Evolutionary conservation across 2,329 filamentous ascomycete species (phyloP), one percentile per base, ranked within the genome.

Genomic region (Fusarium drepaniforme): DNA sequence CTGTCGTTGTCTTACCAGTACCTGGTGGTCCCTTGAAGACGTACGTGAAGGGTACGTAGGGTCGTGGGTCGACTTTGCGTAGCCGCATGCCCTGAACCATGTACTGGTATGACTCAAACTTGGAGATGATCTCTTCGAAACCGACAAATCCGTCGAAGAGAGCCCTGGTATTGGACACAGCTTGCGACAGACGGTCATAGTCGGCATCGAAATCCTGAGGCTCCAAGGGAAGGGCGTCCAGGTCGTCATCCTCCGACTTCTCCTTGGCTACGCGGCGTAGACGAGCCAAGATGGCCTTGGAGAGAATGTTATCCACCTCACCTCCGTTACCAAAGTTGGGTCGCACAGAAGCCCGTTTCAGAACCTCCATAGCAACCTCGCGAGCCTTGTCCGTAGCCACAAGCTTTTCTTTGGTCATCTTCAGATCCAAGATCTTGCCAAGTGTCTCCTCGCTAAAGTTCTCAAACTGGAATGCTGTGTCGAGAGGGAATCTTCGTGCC

Each of bases 271-370:
- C 71, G 13, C 78, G 78, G 11, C 77, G 74, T 28, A 75, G 71
- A 46, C 77, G 75, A 35, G 76, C 70, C 30, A 77, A 53, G 37
- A 78, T 77, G 16, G 77, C 79, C 30, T 77, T 80, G 28, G 73
- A 77, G 37, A 81, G 33, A n/a, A 80, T 61, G 18, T 77, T 94
- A 66, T 95, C 92, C 2, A 96, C 88, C 72, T 94, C 93, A 0
- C 93, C 93, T 4, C 89, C 93, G 75, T 96, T 96, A 2, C 92
- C 93, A 82, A 95, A 95, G 78, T 94, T 89, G 1, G 90, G 89
- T 1, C 90, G 86, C 73, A 93, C 92, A 3, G 92, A 89, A 1
- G 89, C 88, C 7, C 91, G 86, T 21, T 84, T 83, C 1, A 96
- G 83, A 13, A 92, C 84, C 8, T 92, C 90, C 75, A 91, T 84